Base-by-base conservation (phyloP, 257 asterid species). In the Petunia secreta region DNA sequence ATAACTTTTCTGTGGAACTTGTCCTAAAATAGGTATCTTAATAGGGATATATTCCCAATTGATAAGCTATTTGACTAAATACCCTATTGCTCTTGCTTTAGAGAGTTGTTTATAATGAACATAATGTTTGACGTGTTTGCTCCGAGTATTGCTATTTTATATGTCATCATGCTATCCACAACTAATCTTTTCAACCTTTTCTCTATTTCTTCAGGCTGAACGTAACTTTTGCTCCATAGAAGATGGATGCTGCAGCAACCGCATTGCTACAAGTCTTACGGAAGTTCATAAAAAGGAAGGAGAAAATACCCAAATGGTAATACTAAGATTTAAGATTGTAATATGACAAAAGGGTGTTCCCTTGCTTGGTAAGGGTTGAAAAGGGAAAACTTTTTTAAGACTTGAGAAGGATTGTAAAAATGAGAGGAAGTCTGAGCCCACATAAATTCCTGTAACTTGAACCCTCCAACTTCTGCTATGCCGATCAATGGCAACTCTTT, bases 291-390 rank as follows among this genome's bases (percentile, higher is more conserved):
- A 75, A 67, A 82, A 62, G 84, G 89, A 84, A 87, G 91, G 86
- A 84, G 90, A 84, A 86, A 83, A 60, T 64, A 11, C 52, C 85
- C 87, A 80, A 69, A 92, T 95, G 98, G 98, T 95, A 91, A 73
- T 59, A 75, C 2, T 4, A 44, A 4, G 50, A 60, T 43, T 75
- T 37, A 34, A 46, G 10, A 63, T 63, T n/a, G 62, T 44, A 73
- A 44, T 73, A 50, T 73, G 62, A 50, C 13, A 50, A 71, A 50
- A n/a, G 25, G 62, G 60, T 71, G 52, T 71, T 44, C 5, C 62
- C 60, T 71, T 46, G 75, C 77, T 73, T 50, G 2, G 62, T 73
- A 48, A 71, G 60, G 77, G 13, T 73, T 34, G 77, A 50, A 50
- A 50, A 73, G 44, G 34, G 62, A 48, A 48, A 25, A 11, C 44